Evolutionary conservation across 768 basidiomycete genomes (phyloP).

Genomic region (Lactarius pseudohatsudake): DNA sequence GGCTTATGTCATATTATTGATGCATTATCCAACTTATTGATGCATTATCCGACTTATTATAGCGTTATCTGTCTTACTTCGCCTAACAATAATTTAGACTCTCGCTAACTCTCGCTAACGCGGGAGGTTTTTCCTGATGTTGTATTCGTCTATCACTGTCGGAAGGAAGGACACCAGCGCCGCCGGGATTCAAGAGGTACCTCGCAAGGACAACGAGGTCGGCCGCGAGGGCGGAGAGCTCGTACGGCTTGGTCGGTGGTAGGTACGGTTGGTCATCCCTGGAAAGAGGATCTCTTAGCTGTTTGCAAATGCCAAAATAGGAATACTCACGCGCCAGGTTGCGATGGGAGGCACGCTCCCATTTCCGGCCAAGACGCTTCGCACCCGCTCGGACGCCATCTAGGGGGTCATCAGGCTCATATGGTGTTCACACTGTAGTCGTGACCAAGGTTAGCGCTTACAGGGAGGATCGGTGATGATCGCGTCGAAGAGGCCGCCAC

Average conservation of each 20-base stretch:
- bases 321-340: constrained; percentile 45
- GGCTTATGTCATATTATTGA: too few species aligned
- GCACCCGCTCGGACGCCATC: constrained; percentile 93
- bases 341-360: constrained; percentile 36
- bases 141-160: too few species aligned
- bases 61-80: too few species aligned
- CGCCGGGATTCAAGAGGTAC: constrained; percentile 74
- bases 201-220: constrained; percentile 83
- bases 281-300: constrained; percentile 5
- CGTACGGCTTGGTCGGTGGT: constrained; percentile 90
- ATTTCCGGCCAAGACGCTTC: constrained; percentile 74
- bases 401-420: constrained; percentile 32
- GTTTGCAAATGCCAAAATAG: background rate
- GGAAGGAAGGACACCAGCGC: too few species aligned
- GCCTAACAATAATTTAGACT: too few species aligned
- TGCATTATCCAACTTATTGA: too few species aligned
- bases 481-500: constrained; percentile 88
- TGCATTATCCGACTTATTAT: too few species aligned
- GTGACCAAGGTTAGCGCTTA: constrained; percentile 40
- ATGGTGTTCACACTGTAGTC: background rate
- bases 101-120: too few species aligned
- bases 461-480: constrained; percentile 95
- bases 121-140: too few species aligned
- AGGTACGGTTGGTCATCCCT: constrained; percentile 72
- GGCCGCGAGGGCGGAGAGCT: constrained; percentile 75